Evolutionary conservation across 352 stramenopile species (phyloP).

Genomic region (Peronospora tabacina): DNA sequence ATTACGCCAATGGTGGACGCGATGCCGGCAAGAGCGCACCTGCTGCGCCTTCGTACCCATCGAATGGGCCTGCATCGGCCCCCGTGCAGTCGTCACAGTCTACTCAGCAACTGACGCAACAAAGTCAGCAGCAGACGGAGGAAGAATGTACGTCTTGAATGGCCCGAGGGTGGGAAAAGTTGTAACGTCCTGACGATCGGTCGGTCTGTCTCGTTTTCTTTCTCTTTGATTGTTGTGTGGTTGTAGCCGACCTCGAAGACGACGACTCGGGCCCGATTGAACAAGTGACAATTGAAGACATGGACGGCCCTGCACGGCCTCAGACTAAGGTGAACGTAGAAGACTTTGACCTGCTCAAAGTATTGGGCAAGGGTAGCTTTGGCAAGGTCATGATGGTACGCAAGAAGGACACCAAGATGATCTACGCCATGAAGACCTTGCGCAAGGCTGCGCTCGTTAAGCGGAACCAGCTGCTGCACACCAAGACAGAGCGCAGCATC

Average conservation of each 20-base stretch:
- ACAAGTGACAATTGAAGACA: constrained; percentile 77
- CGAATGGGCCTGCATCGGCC: constrained; percentile 28
- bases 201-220: constrained; percentile 9
- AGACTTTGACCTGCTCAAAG: constrained; percentile 91
- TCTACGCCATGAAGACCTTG: constrained; percentile 95
- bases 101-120: constrained; percentile 21
- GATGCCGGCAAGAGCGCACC: constrained; percentile 68
- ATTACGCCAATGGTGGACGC: constrained; percentile 36
- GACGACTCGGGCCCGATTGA: constrained; percentile 75
- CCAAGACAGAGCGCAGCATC: constrained; percentile 90
- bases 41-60: constrained; percentile 50
- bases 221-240: constrained; percentile 7
- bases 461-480: constrained; percentile 91
- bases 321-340: constrained; percentile 85
- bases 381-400: constrained; percentile 94
- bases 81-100: constrained; percentile 11
- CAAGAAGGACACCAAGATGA: constrained; percentile 90
- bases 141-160: constrained; percentile 51
- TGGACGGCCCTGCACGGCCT: constrained; percentile 49
- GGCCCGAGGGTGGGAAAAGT: background rate
- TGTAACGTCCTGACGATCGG: constrained; percentile 1
- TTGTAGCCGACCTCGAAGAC: constrained; percentile 64
- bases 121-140: constrained; percentile 28
- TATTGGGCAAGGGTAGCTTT: constrained; percentile 93
- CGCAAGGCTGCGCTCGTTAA: constrained; percentile 90